phyloP scores from a whole-genome alignment of 2,329 filamentous ascomycete genomes.

The Helicocarpus griseus region DNA sequence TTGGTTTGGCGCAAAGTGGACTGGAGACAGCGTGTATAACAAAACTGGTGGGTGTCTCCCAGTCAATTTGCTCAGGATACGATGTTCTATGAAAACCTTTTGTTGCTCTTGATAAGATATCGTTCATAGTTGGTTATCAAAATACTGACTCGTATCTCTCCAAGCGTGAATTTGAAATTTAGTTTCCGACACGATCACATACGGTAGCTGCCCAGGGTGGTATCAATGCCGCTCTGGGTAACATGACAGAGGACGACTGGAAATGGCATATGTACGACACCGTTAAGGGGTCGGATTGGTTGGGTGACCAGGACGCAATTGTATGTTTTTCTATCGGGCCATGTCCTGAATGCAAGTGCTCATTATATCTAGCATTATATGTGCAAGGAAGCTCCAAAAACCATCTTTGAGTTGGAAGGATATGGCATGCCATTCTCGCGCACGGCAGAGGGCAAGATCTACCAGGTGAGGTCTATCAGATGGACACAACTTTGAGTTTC shows the following conservation, averaged over 20 bases:
- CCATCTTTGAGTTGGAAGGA: constrained; percentile 90
- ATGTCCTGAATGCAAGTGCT: background rate
- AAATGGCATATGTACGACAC: constrained; percentile 99
- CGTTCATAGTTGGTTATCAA: no score
- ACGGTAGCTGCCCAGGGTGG: constrained; percentile 41
- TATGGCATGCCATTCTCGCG: constrained; percentile 89
- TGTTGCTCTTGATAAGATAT: no score
- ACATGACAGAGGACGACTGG: constrained; percentile 97
- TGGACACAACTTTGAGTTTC: background rate
- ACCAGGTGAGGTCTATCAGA: constrained; percentile 6
- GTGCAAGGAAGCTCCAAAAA: constrained; percentile 86
- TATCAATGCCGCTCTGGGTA: constrained; percentile 39
- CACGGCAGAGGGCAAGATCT: constrained; percentile 67
- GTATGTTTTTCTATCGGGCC: constrained; percentile 3
- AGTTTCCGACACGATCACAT: constrained; percentile 17
- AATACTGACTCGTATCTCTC: background rate
- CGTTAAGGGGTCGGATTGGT: constrained; percentile 95
- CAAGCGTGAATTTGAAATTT: background rate
- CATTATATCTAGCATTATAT: constrained; percentile 62
- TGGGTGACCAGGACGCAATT: constrained; percentile 94
- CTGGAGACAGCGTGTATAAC: constrained; percentile 15
- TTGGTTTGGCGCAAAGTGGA: constrained; percentile 14
- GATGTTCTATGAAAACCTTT: background rate
- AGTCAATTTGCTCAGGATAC: background rate
- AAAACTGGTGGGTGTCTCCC: constrained; percentile 10